phyloP scores from a whole-genome alignment of 1,284 basidiomycete genomes.

The Ganoderma meredithae region DNA sequence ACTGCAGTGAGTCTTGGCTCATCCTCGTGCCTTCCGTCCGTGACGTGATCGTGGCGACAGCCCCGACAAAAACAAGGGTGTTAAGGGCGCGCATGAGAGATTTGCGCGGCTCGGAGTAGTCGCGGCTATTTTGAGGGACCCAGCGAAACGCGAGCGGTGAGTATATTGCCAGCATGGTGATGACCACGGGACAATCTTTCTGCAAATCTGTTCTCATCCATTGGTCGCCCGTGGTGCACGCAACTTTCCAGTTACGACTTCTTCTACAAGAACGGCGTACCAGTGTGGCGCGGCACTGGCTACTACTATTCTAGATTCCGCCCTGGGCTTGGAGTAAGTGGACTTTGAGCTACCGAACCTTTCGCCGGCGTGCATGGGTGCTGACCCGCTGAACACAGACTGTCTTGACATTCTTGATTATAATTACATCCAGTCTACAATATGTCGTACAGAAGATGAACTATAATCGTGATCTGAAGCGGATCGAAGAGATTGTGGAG shows the following conservation, averaged over 20 bases:
- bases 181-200: constrained; percentile 12
- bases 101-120: constrained; percentile 92
- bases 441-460: constrained; percentile 81
- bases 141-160: constrained; percentile 80
- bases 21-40: constrained; percentile 1
- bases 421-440: constrained; percentile 81
- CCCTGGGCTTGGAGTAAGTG: constrained; percentile 81
- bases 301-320: constrained; percentile 95
- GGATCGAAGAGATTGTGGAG: constrained; percentile 70
- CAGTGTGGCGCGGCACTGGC: constrained; percentile 85
- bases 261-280: constrained; percentile 92
- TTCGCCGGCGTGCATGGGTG: background rate
- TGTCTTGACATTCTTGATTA: constrained; percentile 77
- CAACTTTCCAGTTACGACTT: constrained; percentile 74
- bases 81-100: constrained; percentile 83
- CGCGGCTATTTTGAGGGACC: constrained; percentile 78
- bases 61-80: constrained; percentile 91
- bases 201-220: constrained; percentile 6
- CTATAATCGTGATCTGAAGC: constrained; percentile 73
- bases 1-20: constrained; percentile 70
- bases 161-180: constrained; percentile 38
- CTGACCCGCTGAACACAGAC: constrained; percentile 48
- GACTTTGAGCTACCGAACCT: background rate
- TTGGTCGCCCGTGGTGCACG: background rate
- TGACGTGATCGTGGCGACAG: constrained; percentile 49